These are phyloP conservation scores for Nannizzia gypsea DNA, from an alignment of 2,329 filamentous ascomycete species.

Conservation along the genomic window DNA sequence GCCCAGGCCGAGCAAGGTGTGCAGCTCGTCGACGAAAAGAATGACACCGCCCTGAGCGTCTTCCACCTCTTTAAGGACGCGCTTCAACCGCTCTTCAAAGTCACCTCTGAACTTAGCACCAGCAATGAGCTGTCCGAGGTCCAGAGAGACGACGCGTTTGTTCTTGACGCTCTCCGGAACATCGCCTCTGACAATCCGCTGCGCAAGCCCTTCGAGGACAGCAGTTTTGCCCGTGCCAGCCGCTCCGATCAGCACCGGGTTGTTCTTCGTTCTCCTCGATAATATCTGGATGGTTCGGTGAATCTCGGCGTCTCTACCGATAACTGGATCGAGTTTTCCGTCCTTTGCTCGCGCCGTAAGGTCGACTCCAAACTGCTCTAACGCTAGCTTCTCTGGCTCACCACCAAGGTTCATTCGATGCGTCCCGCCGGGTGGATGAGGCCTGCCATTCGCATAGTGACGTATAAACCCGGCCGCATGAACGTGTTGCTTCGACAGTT, in stretches of 20 bases:
- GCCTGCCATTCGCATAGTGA: slow-evolving; percentile 49
- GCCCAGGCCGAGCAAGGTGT: slow-evolving; percentile 79
- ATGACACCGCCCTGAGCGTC: slow-evolving; percentile 82
- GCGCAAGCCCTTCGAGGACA: slow-evolving; percentile 77
- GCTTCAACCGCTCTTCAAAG: slow-evolving; percentile 88
- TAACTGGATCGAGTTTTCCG: slow-evolving; percentile 90
- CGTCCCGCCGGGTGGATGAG: slow-evolving; percentile 81
- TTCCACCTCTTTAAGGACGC: slow-evolving; percentile 80
- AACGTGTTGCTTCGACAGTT: neutral
- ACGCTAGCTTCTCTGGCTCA: slow-evolving; percentile 65
- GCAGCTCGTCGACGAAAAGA: slow-evolving; percentile 88
- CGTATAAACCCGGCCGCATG: slow-evolving; percentile 10
- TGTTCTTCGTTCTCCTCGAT: slow-evolving; percentile 88
- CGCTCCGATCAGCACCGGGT: slow-evolving; percentile 83
- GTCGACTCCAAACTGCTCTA: slow-evolving; percentile 86
- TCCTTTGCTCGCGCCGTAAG: slow-evolving; percentile 72
- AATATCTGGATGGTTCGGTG: slow-evolving; percentile 90
- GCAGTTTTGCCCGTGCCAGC: slow-evolving; percentile 92
- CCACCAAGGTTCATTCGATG: slow-evolving; percentile 84
- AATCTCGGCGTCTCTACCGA: slow-evolving; percentile 83
- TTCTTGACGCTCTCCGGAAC: slow-evolving; percentile 94
- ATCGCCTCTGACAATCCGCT: slow-evolving; percentile 81
- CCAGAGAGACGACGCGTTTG: slow-evolving; percentile 75
- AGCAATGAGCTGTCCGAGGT: slow-evolving; percentile 85
- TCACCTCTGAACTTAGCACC: slow-evolving; percentile 93